Base-by-base conservation (phyloP, 2,329 filamentous ascomycete species). In the Cercospora sp. region DNA sequence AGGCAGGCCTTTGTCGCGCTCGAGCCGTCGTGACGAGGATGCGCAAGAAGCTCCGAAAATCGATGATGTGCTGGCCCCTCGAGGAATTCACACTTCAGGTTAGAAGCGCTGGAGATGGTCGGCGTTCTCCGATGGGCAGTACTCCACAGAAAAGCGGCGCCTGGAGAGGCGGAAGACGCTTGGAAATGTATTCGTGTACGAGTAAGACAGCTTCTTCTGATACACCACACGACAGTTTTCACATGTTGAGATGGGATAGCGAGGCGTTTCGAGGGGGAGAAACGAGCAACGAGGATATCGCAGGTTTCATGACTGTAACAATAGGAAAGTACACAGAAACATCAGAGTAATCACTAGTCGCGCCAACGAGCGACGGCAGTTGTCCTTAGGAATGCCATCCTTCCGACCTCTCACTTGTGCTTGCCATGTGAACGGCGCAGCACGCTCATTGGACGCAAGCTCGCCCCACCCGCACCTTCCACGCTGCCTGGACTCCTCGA, bases 21-120 rank as follows among this genome's bases (percentile, higher is more conserved):
- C 67, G 45, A 70, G 64, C 69, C 68, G 68, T 64, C 61, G 63
- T 55, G 71, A 69, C 55, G 66, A 69, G 30, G 63, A 68, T 51
- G 57, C 48, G 16, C 33, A 62, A 23, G 67, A 67, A 13, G 59
- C 64, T 48, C 66, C 66, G 20, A 60, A 64, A n/a, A 70, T 72
- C 42, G 65, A 69, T 23, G 51, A 55, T 16, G 61, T 65, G 40
- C 61, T 68, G 60, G 65, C 66, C 20, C 64, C 70, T 10, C 62
- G 71, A 18, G 71, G 67, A 10, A 69, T 73, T 23, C 63, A 73
- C 64, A 73, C 71, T 62, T 72, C 69, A 58, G 71, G 71, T n/a
- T 73, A 62, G 64, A 64, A 64, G 61, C 45, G 36, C 12, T 66
- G 63, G 55, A 61, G 64, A 53, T 60, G 64, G 57, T 66, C 45